Conservation (phyloP, 768 basidiomycete species). For the Pleurotus sapidus region DNA sequence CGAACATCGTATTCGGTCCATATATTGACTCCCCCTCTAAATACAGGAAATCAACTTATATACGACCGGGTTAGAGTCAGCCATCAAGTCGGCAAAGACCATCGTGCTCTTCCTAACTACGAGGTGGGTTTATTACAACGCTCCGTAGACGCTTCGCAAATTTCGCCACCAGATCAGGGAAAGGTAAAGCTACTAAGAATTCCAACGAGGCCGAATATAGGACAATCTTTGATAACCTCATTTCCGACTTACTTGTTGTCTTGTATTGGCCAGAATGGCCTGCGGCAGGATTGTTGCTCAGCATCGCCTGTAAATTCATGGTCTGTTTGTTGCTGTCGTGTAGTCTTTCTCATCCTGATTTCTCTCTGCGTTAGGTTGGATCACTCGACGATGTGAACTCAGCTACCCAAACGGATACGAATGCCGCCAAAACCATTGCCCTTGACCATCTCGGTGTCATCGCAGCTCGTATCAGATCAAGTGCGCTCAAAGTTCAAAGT, state of each 20-base stretch:
- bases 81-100: conserved; percentile 80
- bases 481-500: conserved; percentile 43
- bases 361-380: conserved; percentile 52
- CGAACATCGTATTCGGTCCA: not conserved
- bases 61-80: conserved; percentile 70
- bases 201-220: conserved; percentile 95
- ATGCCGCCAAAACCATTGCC: conserved; percentile 85
- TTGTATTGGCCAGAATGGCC: conserved; percentile 98
- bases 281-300: conserved; percentile 78
- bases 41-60: conserved; percentile 70
- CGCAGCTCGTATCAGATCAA: conserved; percentile 73
- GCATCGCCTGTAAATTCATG: conserved; percentile 83
- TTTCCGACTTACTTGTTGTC: conserved; percentile 84
- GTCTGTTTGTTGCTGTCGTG: conserved; percentile 34
- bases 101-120: conserved; percentile 78
- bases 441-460: conserved; percentile 95
- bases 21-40: conserved; percentile 1
- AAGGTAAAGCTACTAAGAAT: conserved; percentile 84
- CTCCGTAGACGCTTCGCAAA: not conserved
- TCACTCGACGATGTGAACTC: conserved; percentile 83
- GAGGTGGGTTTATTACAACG: conserved; percentile 32
- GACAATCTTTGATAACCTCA: conserved; percentile 86
- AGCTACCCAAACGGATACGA: conserved; percentile 62
- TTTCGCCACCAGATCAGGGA: conserved; percentile 60
- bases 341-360: not conserved